phyloP scores from a whole-genome alignment of 2,329 filamentous ascomycete genomes.

The Ceratocystiopsis minuta region DNA sequence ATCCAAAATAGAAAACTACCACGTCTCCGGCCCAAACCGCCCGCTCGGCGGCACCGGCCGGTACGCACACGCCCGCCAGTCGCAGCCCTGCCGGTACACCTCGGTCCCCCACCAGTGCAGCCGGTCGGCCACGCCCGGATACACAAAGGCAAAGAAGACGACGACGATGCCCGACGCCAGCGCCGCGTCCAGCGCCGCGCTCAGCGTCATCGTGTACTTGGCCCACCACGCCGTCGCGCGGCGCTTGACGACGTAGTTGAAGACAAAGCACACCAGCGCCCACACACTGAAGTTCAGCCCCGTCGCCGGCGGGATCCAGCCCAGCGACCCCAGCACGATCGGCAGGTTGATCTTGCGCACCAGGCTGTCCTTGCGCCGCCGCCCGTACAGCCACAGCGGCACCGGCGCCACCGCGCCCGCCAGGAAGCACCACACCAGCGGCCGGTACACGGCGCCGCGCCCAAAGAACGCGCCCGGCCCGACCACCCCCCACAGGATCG shows the following conservation, averaged over 20 bases:
- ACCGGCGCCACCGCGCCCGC: conserved; percentile 60
- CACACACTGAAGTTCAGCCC: conserved; percentile 80
- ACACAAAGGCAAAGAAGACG: conserved; percentile 75
- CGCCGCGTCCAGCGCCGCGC: conserved; percentile 66
- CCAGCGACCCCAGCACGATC: conserved; percentile 64
- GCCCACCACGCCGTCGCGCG: conserved; percentile 64
- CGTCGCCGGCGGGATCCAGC: conserved; percentile 74
- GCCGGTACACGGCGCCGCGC: conserved; percentile 51
- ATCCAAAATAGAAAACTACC: conserved; percentile 22
- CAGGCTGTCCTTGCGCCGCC: conserved; percentile 39
- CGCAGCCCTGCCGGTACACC: conserved; percentile 66
- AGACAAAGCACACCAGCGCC: conserved; percentile 69
- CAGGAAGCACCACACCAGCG: conserved; percentile 66
- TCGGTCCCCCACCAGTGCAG: conserved; percentile 85
- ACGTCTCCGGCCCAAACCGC: conserved; percentile 46
- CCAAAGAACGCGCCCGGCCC: conserved; percentile 74
- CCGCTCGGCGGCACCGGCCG: conserved; percentile 42
- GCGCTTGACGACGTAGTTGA: conserved; percentile 60
- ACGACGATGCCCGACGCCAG: conserved; percentile 68
- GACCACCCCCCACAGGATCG: conserved; percentile 77
- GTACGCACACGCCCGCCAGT: conserved; percentile 68
- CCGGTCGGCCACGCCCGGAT: conserved; percentile 52
- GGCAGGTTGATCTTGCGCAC: conserved; percentile 65
- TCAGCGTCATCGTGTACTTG: conserved; percentile 82
- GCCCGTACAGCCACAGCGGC: conserved; percentile 52